These are phyloP conservation scores for Lyophyllum atratum DNA, from an alignment of 768 basidiomycete species.

Conservation along the genomic window DNA sequence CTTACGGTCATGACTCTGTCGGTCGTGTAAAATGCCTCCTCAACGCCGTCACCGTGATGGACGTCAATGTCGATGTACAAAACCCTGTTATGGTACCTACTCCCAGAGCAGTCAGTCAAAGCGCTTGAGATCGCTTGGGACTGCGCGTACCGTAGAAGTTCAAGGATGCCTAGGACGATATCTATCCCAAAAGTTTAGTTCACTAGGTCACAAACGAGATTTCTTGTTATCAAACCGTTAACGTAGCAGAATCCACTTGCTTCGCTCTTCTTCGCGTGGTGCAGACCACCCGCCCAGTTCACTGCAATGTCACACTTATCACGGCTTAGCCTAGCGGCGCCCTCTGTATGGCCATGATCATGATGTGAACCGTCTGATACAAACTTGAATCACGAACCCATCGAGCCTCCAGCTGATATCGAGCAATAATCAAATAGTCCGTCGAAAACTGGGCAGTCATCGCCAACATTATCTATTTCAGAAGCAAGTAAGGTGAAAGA, in stretches of 20 bases:
- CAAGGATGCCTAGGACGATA: slow-evolving; percentile 95
- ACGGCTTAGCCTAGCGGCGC: slow-evolving; percentile 90
- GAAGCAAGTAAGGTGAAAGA: background rate
- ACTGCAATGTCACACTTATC: slow-evolving; percentile 99
- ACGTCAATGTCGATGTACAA: slow-evolving; percentile 99
- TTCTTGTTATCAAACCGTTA: slow-evolving; percentile 62
- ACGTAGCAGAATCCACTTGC: slow-evolving; percentile 99
- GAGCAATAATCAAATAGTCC: slow-evolving; percentile 99
- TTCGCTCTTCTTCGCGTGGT: slow-evolving; percentile 99
- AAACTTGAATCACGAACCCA: slow-evolving; percentile 64
- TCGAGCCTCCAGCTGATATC: slow-evolving; percentile 98
- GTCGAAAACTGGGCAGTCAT: slow-evolving; percentile 98
- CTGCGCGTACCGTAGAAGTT: slow-evolving; percentile 74
- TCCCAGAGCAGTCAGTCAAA: background rate
- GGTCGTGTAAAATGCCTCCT: slow-evolving; percentile 99
- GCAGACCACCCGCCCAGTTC: slow-evolving; percentile 98
- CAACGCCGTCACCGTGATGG: slow-evolving; percentile 98
- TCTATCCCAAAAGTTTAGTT: slow-evolving; percentile 48
- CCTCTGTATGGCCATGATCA: slow-evolving; percentile 63
- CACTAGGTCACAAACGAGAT: background rate
- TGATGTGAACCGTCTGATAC: background rate
- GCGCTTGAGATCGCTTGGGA: background rate
- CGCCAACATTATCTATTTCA: slow-evolving; percentile 89
- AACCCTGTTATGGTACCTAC: slow-evolving; percentile 91
- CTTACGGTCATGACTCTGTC: slow-evolving; percentile 98